phyloP scores from a whole-genome alignment of 2,329 filamentous ascomycete species.

The Hirsutella rhossiliensis region DNA sequence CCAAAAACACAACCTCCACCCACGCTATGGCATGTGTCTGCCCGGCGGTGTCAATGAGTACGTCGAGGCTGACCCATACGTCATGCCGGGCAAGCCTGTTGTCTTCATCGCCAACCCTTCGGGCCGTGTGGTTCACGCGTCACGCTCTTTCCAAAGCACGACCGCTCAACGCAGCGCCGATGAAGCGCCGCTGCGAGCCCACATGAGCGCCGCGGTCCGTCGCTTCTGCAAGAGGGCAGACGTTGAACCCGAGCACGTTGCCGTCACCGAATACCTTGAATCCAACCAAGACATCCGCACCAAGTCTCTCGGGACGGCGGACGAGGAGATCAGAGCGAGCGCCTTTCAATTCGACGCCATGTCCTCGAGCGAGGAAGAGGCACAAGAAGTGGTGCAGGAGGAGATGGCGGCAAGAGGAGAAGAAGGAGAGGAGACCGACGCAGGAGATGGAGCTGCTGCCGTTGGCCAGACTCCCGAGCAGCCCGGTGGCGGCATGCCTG shows the following conservation, averaged over 20 bases:
- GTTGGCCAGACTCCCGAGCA: neutral
- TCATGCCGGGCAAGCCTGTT: constrained; percentile 33
- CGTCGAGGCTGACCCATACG: constrained; percentile 25
- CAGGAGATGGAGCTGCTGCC: neutral
- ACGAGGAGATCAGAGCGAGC: constrained; percentile 18
- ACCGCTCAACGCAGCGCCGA: constrained; percentile 20
- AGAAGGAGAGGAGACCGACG: constrained; percentile 11
- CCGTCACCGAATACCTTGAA: constrained; percentile 18
- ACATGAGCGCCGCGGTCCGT: constrained; percentile 21
- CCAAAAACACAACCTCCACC: constrained; percentile 37
- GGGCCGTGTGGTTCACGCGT: constrained; percentile 35
- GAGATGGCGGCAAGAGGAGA: constrained; percentile 8
- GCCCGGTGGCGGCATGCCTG: constrained; percentile 10
- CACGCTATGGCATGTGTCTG: constrained; percentile 40
- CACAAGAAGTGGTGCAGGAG: neutral
- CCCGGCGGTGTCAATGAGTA: constrained; percentile 32
- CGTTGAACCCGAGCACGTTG: constrained; percentile 20
- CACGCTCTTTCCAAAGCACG: constrained; percentile 27
- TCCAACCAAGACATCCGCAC: constrained; percentile 20
- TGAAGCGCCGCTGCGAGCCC: constrained; percentile 20
- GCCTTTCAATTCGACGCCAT: constrained; percentile 13
- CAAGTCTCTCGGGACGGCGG: constrained; percentile 23
- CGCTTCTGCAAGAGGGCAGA: constrained; percentile 24
- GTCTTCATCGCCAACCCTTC: constrained; percentile 35
- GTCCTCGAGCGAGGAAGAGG: constrained; percentile 14